Evolutionary conservation across 148 eudicot species (phyloP).

Genomic region (Dianthus caryophyllus): DNA sequence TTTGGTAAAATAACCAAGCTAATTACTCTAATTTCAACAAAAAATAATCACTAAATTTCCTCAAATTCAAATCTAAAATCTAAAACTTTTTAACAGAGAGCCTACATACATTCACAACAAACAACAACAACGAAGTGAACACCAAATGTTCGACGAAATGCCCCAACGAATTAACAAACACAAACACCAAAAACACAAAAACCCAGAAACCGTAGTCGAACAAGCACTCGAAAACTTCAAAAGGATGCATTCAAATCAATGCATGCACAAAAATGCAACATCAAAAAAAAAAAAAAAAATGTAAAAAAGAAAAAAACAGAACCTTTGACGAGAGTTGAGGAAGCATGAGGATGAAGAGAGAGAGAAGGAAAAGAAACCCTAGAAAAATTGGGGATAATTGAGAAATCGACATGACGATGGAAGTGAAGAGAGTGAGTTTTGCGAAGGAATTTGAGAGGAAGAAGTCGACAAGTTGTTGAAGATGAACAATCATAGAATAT

Average conservation of each 20-base stretch:
- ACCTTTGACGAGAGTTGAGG: slow-evolving; percentile 36
- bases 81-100: neutral
- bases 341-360: slow-evolving; percentile 21
- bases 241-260: neutral
- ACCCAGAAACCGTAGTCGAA: slow-evolving; percentile 15
- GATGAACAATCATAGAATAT: slow-evolving; percentile 42
- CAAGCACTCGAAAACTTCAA: neutral
- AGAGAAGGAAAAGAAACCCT: slow-evolving; percentile 21
- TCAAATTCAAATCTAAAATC: neutral
- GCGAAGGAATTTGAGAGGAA: slow-evolving; percentile 24
- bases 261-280: neutral
- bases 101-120: neutral
- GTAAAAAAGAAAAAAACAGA: neutral
- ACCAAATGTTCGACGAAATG: slow-evolving; percentile 18
- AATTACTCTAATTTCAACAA: neutral
- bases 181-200: neutral
- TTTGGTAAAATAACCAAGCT: neutral
- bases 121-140: too few relatives aligned
- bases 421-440: slow-evolving; percentile 15
- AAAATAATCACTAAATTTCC: neutral
- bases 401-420: slow-evolving; percentile 22
- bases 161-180: neutral
- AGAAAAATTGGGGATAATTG: neutral
- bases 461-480: slow-evolving; percentile 40
- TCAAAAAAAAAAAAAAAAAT: too few relatives aligned